A percentile compares a stretch with the other conserved stretches of the same genome.
These are phyloP conservation scores for Pecoramyces ruminantium DNA, from an alignment of 192 early-diverging fungal genomes.

Conservation along the genomic window DNA sequence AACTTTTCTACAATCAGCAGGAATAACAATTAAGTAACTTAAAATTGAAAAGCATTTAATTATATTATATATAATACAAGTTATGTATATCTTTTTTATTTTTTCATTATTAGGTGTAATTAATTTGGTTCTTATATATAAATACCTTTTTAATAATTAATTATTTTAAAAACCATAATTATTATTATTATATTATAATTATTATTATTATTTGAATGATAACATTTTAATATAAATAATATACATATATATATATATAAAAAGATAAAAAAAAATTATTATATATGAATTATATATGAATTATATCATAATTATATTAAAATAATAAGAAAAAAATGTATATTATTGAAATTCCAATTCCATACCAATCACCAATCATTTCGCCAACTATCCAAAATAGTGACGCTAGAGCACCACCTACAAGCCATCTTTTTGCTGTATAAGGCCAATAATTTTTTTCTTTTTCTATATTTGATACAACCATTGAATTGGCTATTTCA, in stretches of 20 bases:
- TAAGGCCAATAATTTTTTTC: neutral
- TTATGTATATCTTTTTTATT: neutral
- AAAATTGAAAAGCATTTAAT: neutral
- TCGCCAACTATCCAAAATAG: neutral
- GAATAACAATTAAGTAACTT: neutral
- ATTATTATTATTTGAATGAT: too few species aligned
- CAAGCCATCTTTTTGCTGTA: neutral
- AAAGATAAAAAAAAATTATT: too few species aligned
- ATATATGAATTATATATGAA: neutral
- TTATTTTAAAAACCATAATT: too few species aligned
- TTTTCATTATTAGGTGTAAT: neutral
- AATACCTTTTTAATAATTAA: neutral
- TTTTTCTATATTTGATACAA: neutral
- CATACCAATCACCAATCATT: neutral
- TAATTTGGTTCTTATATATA: neutral
- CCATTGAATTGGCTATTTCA: neutral
- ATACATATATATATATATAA: too few species aligned
- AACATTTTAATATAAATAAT: neutral
- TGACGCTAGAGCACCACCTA: neutral
- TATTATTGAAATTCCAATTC: too few species aligned
- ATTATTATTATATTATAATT: too few species aligned
- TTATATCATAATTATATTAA: neutral
- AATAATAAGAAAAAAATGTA: neutral
- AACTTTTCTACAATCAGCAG: neutral
- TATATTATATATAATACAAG: neutral